Evolutionary conservation across 768 basidiomycete genomes (phyloP), one percentile per base, ranked within the genome.

Genomic region (Termitomyces sp.): DNA sequence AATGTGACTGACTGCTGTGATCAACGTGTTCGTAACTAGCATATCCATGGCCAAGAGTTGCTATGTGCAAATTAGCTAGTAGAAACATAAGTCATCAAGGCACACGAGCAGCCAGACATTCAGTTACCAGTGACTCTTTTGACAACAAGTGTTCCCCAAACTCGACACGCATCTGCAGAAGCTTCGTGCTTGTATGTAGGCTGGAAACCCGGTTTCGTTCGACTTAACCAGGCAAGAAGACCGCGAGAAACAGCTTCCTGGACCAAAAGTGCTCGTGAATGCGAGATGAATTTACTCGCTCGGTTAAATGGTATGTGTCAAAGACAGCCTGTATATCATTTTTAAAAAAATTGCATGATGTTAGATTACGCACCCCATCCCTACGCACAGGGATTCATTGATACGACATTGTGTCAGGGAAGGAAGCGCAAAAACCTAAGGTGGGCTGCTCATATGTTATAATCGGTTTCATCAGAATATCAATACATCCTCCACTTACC

Each of bases 31-130:
- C 81, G 56, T 79, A 77, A 59, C 90, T 93, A 42, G 87, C 77
- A 65, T 99, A 99, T 22, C 96, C 96, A 68, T 99, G 96, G 0
- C 96, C 96, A 9, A 95, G 77, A 0, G 93, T 93, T 2, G 96
- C 98, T 40, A 99, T 81, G 64, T 99, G 96, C 50, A 99, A 68
- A 66, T 99, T 99, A 5, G 89, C 91, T 87, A 54, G 20, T 3
- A 42, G 39, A 23, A 20, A 10, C 39, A 25, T 36, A 60, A 51
- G 9, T 18, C 16, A 22, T 4, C n/a, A 39, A 18, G 1, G 16
- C 31, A 5, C 13, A 36, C 23, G 16, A 38, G 11, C 40, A 6
- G 18, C 22, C 9, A 13, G 15, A 15, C n/a, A n/a, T 3, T 0
- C 22, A 54, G 74, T 53, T 52, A 86, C 90, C 92, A 27, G 93